phyloP scores from a whole-genome alignment of 2,329 filamentous ascomycete species.

The Pseudocercospora vitis region DNA sequence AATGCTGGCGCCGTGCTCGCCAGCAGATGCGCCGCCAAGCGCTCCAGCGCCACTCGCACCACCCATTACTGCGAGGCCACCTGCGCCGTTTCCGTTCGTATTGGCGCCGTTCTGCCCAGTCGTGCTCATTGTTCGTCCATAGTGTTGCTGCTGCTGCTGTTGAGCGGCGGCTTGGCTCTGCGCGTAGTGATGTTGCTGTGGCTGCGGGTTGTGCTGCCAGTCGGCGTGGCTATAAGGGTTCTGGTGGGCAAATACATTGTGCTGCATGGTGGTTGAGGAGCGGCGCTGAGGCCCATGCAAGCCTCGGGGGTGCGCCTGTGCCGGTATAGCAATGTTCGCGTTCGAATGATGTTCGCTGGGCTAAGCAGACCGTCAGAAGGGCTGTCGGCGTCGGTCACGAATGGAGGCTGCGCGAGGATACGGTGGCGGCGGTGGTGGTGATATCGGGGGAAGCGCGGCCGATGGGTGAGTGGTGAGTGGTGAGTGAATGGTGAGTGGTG shows the following conservation, averaged over 20 bases:
- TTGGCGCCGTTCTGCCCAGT: slow-evolving; percentile 37
- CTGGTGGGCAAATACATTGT: slow-evolving; percentile 63
- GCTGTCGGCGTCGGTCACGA: not conserved
- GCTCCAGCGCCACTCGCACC: slow-evolving; percentile 12
- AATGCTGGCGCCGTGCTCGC: slow-evolving; percentile 32
- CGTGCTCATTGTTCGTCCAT: slow-evolving; percentile 39
- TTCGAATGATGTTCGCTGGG: not conserved
- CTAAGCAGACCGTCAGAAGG: not conserved
- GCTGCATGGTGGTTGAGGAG: slow-evolving; percentile 40
- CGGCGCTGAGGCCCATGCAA: slow-evolving; percentile 26
- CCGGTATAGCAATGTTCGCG: slow-evolving; percentile 1
- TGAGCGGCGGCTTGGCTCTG: slow-evolving; percentile 45
- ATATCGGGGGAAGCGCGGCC: not conserved
- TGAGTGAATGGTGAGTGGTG: too few species aligned
- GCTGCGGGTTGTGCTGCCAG: slow-evolving; percentile 70
- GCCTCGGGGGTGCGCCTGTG: slow-evolving; percentile 21
- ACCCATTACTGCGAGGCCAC: slow-evolving; percentile 21
- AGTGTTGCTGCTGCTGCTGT: slow-evolving; percentile 45
- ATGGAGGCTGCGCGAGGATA: not conserved
- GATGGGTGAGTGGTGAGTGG: too few species aligned
- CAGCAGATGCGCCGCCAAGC: slow-evolving; percentile 20
- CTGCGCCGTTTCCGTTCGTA: slow-evolving; percentile 32
- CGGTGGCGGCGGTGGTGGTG: not conserved
- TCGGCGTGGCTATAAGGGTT: slow-evolving; percentile 64
- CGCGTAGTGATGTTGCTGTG: slow-evolving; percentile 50